Conservation (phyloP, 306 rosid species). For the Pterocarpus santalinus region DNA sequence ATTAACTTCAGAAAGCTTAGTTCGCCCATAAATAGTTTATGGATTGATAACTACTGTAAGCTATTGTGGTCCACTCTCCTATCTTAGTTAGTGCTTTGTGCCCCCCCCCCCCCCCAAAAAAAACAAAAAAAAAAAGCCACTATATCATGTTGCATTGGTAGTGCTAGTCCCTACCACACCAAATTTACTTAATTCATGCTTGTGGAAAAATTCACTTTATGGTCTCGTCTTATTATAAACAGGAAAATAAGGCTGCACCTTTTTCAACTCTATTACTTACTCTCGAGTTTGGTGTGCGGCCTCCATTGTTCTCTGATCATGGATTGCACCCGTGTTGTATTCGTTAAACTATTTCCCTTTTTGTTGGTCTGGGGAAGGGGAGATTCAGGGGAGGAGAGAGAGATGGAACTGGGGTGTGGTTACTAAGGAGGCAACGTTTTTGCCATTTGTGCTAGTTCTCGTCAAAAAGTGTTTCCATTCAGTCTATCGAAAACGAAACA, state of each 20-base stretch:
- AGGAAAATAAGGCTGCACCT: neutral
- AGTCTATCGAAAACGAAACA: neutral
- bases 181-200: neutral
- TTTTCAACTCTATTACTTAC: too few species aligned
- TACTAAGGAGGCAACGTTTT: neutral
- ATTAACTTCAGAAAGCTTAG: neutral
- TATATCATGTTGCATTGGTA: neutral
- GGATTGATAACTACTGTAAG: neutral
- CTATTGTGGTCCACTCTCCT: neutral
- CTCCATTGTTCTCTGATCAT: too few species aligned
- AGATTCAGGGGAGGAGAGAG: neutral
- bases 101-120: neutral
- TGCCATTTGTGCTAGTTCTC: neutral
- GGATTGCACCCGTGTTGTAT: neutral
- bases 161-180: conserved; percentile 5
- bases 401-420: neutral
- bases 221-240: neutral
- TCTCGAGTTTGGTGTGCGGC: neutral
- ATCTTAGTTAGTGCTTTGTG: neutral
- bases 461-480: neutral
- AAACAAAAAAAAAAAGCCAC: neutral
- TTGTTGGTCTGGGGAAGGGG: neutral
- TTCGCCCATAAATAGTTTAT: neutral
- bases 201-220: neutral
- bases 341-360: neutral